A percentile compares a stretch with the other conserved stretches of the same genome.
phyloP scores from a whole-genome alignment of 108 stramenopile genomes.

The Heterococcus sp. region DNA sequence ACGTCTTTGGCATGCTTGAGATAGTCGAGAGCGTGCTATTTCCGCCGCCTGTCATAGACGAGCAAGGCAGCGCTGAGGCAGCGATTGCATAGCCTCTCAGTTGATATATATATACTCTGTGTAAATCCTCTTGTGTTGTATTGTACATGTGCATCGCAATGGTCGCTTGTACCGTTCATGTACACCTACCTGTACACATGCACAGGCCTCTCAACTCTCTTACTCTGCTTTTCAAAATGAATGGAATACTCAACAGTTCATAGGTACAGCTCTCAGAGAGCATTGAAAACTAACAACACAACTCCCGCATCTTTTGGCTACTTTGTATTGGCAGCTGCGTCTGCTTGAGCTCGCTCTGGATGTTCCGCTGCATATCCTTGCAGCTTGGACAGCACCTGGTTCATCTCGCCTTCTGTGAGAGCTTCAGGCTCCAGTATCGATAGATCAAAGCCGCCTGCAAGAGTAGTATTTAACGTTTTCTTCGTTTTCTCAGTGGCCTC shows the following conservation, averaged over 20 bases:
- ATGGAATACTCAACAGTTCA: too few relatives aligned
- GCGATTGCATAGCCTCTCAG: neutral
- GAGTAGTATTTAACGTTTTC: neutral
- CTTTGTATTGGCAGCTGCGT: too few relatives aligned
- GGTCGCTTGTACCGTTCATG: neutral
- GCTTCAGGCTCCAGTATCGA: neutral
- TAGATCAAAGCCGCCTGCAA: too few relatives aligned
- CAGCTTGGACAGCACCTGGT: neutral
- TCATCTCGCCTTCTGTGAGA: neutral
- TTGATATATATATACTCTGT: neutral
- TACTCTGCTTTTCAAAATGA: too few relatives aligned
- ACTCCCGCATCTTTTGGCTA: too few relatives aligned
- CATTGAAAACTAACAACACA: too few relatives aligned
- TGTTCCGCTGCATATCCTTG: neutral
- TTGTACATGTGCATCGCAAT: neutral
- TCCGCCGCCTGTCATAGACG: constrained; percentile 1
- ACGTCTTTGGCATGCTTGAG: constrained; percentile 15
- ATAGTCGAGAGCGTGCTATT: constrained; percentile 14
- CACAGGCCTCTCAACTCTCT: too few relatives aligned
- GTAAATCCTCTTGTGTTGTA: too few relatives aligned
- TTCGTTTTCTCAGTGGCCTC: too few relatives aligned
- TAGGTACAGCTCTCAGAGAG: too few relatives aligned
- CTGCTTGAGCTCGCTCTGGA: neutral
- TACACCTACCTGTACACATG: too few relatives aligned
- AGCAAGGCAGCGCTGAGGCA: neutral